Base-by-base conservation (phyloP, 2,329 filamentous ascomycete genomes). In the Scleromitrula shiraiana region DNA sequence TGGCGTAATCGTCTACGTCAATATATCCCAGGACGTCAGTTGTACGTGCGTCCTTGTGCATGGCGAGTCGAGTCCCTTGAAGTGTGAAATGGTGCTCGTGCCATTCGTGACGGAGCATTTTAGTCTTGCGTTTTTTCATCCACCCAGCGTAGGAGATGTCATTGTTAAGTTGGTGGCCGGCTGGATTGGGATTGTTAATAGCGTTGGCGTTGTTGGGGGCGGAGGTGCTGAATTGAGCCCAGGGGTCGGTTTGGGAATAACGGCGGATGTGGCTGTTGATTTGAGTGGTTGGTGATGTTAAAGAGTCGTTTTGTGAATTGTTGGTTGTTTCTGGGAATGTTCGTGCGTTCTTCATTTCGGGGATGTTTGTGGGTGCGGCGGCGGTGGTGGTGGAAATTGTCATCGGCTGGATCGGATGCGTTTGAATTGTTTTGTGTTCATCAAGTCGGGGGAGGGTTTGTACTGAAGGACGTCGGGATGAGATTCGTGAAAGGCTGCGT, bases 111-210 rank as follows among this genome's bases (percentile, higher is more conserved):
- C 88, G 86, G 52, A 95, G 78, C 72, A 95, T 82, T 62, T 82
- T 82, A 27, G 85, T 94, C 70, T 88, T 88, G 63, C 91, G 87
- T 74, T 95, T 95, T 74, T 88, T 90, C 81, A 98, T 95, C 67
- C 83, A 89, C 1, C 93, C 93, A 41, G 86, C 79, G 66, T 90
- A 87, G 27, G 79, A 78, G 53, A 84, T 68, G 49, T 80, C 78
- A n/a, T n/a, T n/a, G 45, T 74, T 69, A 56, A 41, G 22, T 8
- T 41, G 49, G 53, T 32, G 46, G 43, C 15, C 32, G 46, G 26
- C 49, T 44, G 53, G 50, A 50, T 12, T 44, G 49, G 29, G 23
- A 39, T 26, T 56, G 55, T 24, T 50, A 48, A 27, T 37, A 61
- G 59, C 26, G 30, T 33, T 7, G 37, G 9, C n/a, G 26, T 17